Percentiles rank a stretch among this genome's conserved stretches.
Conservation (phyloP, 805 yeast genomes). For the Wickerhamiella hasegawae region DNA sequence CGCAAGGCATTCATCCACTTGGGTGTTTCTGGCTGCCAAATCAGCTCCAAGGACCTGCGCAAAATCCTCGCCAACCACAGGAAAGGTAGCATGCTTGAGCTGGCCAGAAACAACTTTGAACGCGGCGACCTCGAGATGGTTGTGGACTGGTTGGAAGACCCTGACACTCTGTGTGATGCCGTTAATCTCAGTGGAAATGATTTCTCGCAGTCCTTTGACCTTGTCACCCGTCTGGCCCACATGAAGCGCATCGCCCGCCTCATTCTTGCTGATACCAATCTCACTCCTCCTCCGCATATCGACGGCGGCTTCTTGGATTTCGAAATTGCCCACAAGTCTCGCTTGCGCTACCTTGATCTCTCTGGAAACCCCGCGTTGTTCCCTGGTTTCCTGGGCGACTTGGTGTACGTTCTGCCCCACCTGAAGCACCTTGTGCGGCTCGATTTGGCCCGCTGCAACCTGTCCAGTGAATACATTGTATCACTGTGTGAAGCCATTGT, state of each 20-base stretch:
- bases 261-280: conserved; percentile 27
- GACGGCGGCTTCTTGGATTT: conserved; percentile 20
- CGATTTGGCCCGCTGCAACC: conserved; percentile 54
- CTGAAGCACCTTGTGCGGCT: conserved; percentile 48
- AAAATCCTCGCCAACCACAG: conserved; percentile 39
- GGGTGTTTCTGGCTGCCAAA: conserved; percentile 60
- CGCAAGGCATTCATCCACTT: conserved; percentile 71
- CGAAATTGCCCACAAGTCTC: conserved; percentile 36
- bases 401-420: conserved; percentile 51
- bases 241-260: conserved; percentile 38
- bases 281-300: conserved; percentile 7
- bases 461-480: conserved; percentile 39
- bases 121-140: conserved; percentile 41
- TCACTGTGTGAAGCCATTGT: conserved; percentile 53
- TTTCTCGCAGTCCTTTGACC: conserved; percentile 18
- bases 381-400: conserved; percentile 40
- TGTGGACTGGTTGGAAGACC: conserved; percentile 38
- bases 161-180: conserved; percentile 37
- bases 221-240: conserved; percentile 14
- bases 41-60: conserved; percentile 31
- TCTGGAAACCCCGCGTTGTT: conserved; percentile 55
- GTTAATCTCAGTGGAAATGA: conserved; percentile 78
- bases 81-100: conserved; percentile 48
- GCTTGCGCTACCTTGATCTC: conserved; percentile 56
- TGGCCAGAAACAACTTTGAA: conserved; percentile 57